Evolutionary conservation across 768 basidiomycete genomes (phyloP), one percentile per base, ranked within the genome.

Genomic region (Rubroboletus pulcherrimus): DNA sequence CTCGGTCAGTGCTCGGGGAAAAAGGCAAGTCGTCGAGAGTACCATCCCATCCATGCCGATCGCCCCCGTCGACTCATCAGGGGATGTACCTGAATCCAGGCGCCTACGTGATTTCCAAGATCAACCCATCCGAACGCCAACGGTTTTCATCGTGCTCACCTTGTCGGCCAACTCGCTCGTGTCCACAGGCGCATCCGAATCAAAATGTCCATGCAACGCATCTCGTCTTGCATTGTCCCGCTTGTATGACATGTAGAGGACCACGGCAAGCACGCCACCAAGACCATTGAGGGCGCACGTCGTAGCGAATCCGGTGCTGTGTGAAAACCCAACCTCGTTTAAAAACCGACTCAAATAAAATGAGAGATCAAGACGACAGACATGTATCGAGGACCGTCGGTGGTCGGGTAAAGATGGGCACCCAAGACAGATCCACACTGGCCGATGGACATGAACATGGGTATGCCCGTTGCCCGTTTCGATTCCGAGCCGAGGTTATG

Each of bases 401-500:
- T 75, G 15, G 77, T 72, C 0, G 87, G 89, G 69, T 82, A 90
- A 12, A 91, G 72, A 55, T 89, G 86, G 0, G 87, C 79, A n/a
- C 87, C 88, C n/a, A 88, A 75, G 45, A 89, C 71, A 57, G 87
- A 87, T 12, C 87, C 89, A 49, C 86, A 83, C 64, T 91, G 89
- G 0, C 89, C 89, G 37, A 91, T 88, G 11, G 86, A 80, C 83
- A 89, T 89, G 65, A 89, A 89, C 71, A 87, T 78, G 9, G 87
- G 86, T 33, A 89, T 85, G 0, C 88, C 88, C 0, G 87, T 82
- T 0, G 89, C 88, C 53, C 81, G 83, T 70, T 91, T 89, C 0
- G 85, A 84, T 62, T 91, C 89, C 0, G 88, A 89, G 4, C 87
- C 88, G 7, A 89, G 77, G 61, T 89, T 91, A 62, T 89, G 87